Evolutionary conservation across 495 filamentous ascomycete species (phyloP), one percentile per base, ranked within the genome.

Genomic region (Neurospora sp.): DNA sequence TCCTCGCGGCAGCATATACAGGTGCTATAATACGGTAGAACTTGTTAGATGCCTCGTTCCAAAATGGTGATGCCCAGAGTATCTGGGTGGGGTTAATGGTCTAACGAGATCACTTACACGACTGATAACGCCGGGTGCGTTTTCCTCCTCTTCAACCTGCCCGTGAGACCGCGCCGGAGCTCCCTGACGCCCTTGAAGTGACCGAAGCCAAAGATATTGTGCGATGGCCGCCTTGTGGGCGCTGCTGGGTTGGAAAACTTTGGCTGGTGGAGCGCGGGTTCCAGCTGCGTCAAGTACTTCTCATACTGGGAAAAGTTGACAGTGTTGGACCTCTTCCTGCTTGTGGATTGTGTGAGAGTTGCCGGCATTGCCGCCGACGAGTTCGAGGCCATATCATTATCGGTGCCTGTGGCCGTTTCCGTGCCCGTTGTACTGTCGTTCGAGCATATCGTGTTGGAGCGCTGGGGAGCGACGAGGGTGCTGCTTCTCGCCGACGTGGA

Each of bases 1-100:
- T 87, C 83, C 54, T 87, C 85, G 54, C 84, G 82, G 73, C 86
- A 88, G 74, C 86, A 87, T 43, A 86, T 82, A 54, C 86, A 89
- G 31, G 84, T 83, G 39, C 87, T 89, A 74, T 10, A 70, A 62
- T 48, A 17, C 15, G 48, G 69, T 40, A 59, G 70, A 75, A 43
- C 6, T 78, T 74, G 77, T 78, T 36, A 73, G 40, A 39, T 31
- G 21, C 21, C 71, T 62, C 5, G 9, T n/a, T 39, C 17, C 1
- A 54, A 34, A 2, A 9, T 66, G 54, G 7, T 66, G 24, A 62
- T 62, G 24, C 13, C 54, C 28, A 62, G 54, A 62, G 15, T 8
- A 34, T 62, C 6, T 1, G 54, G 5, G 24, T 62, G 24, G 54
- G 24, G 70, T 39, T 6, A 15, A 6, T 6, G 39, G 39, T 17